phyloP scores from a whole-genome alignment of 2,329 filamentous ascomycete genomes.

The Diaporthe citri region DNA sequence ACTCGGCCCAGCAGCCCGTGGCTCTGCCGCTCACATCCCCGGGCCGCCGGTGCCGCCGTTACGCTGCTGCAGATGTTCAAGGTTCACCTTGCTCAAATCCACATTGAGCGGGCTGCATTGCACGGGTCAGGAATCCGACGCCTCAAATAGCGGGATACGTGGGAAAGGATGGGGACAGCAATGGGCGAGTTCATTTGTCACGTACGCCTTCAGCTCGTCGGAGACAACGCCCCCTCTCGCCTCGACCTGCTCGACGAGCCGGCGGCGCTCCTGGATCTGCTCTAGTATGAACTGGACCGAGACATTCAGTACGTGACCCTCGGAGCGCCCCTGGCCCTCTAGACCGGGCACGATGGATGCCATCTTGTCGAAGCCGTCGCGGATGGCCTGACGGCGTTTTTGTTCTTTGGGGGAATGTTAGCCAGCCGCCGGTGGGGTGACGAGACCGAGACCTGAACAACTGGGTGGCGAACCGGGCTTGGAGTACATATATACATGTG shows the following conservation, averaged over 20 bases:
- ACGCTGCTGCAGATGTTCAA: conserved; percentile 32
- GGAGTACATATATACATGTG: neutral
- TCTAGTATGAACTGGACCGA: conserved; percentile 76
- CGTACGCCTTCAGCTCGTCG: conserved; percentile 45
- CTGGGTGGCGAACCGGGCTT: neutral
- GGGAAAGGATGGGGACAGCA: too few species aligned
- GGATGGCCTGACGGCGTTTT: conserved; percentile 70
- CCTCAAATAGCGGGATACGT: too few species aligned
- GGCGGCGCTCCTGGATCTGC: conserved; percentile 69
- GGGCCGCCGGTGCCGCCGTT: conserved; percentile 13
- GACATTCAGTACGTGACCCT: conserved; percentile 83
- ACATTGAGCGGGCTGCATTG: conserved; percentile 15
- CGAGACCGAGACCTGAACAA: neutral
- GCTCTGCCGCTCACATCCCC: neutral
- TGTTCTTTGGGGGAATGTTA: conserved; percentile 46
- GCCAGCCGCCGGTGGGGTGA: neutral
- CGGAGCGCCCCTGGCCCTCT: conserved; percentile 85
- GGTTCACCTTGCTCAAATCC: conserved; percentile 36
- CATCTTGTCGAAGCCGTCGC: conserved; percentile 85
- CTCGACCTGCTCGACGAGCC: conserved; percentile 70
- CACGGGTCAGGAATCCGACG: neutral
- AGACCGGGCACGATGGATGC: conserved; percentile 85
- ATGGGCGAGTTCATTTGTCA: neutral
- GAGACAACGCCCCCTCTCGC: conserved; percentile 69
- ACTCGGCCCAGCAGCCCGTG: neutral